Evolutionary conservation across 371 early-diverging fungal species (phyloP).

Genomic region (Spraguea lophii): DNA sequence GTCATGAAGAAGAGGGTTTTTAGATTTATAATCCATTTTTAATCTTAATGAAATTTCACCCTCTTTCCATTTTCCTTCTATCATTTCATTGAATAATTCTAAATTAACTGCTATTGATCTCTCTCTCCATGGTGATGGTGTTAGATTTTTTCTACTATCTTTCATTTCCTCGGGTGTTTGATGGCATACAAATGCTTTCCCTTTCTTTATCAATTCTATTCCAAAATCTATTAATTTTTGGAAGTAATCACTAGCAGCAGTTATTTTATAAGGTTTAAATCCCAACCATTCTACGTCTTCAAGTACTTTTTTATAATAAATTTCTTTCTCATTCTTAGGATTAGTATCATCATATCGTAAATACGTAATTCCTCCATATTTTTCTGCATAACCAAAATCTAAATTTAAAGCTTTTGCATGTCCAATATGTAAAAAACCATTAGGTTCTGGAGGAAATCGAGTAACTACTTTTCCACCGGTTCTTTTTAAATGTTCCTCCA

Average conservation of each 20-base stretch:
- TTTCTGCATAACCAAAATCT: slow-evolving; percentile 84
- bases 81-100: slow-evolving; percentile 82
- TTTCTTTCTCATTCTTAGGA: slow-evolving; percentile 86
- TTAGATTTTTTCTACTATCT: slow-evolving; percentile 61
- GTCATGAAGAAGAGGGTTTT: slow-evolving; percentile 97
- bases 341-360: slow-evolving; percentile 97
- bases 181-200: slow-evolving; percentile 86
- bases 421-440: slow-evolving; percentile 91
- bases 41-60: slow-evolving; percentile 77
- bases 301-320: slow-evolving; percentile 74
- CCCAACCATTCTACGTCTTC: slow-evolving; percentile 91
- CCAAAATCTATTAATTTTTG: slow-evolving; percentile 39
- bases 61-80: slow-evolving; percentile 73
- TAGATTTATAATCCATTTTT: slow-evolving; percentile 86
- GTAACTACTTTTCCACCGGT: slow-evolving; percentile 82
- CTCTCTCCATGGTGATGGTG: slow-evolving; percentile 73
- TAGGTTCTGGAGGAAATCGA: slow-evolving; percentile 98
- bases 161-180: slow-evolving; percentile 77
- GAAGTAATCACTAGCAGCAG: slow-evolving; percentile 89
- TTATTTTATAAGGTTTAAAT: slow-evolving; percentile 70
- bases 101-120: slow-evolving; percentile 73
- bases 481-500: slow-evolving; percentile 67
- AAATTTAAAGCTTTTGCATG: slow-evolving; percentile 98
- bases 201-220: slow-evolving; percentile 58
- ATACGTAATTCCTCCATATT: slow-evolving; percentile 69